Base-by-base conservation (phyloP, 2,329 filamentous ascomycete species). In the Calonectria pteridis region DNA sequence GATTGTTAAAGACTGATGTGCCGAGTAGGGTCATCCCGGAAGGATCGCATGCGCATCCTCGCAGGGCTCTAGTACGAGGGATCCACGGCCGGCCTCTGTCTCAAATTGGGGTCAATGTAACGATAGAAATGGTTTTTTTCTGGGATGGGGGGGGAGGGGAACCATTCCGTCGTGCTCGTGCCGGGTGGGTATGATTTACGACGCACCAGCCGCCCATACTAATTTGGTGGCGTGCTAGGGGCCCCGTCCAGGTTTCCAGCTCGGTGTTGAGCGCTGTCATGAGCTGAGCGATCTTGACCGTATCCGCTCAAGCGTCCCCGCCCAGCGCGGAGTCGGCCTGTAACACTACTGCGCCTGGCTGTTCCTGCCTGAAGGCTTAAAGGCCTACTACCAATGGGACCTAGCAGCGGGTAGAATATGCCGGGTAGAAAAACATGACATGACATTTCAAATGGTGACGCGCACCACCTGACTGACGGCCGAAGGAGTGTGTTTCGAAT, bases 151-250 rank as follows among this genome's bases (percentile, higher is more conserved):
- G 10, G 31, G 31, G 55, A 16, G 14, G 33, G n/a, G n/a, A n/a
- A n/a, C n/a, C n/a, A 16, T 28, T 37, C 51, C 29, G 20, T 55
- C 55, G 13, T 40, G 55, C 26, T 37, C 55, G 55, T 62, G 55
- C 33, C 14, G 28, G 35, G 55, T 62, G 55, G 55, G 43, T 46
- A n/a, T 26, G 18, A 40, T 40, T 40, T 28, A 20, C 35, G 3
- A 40, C 55, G 35, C 55, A 62, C 55, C 55, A 62, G 33, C 55
- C 33, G 37, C 37, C 37, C 7, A 23, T n/a, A 7, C 35, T 62
- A 62, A 62, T 62, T 62, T 62, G 55, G 55, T 62, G 55, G 55
- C 55, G 55, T 26, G 55, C 23, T 37, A 37, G 33, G 33, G 33
- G 33, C n/a, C 31, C 53, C 53, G 28, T 35, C 6, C 20, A 23